phyloP scores from a whole-genome alignment of 495 filamentous ascomycete species.

The Talaromyces stipitatus region DNA sequence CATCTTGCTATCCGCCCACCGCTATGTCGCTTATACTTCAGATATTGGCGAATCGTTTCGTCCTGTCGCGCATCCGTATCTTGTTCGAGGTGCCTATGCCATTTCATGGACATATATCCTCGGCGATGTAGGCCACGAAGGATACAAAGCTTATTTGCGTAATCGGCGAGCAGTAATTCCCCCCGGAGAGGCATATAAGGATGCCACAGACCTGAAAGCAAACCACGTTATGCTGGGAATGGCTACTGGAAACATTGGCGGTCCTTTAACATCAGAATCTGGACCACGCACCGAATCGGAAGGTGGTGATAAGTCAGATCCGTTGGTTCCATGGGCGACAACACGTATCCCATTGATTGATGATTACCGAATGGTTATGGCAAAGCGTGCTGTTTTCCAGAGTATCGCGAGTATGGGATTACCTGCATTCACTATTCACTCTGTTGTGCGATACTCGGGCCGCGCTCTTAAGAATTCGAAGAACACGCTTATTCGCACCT shows the following conservation, averaged over 20 bases:
- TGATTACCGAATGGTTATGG: constrained; percentile 88
- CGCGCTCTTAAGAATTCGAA: constrained; percentile 71
- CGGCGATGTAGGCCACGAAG: constrained; percentile 87
- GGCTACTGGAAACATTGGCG: constrained; percentile 28
- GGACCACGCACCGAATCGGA: constrained; percentile 6
- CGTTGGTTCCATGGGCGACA: constrained; percentile 24
- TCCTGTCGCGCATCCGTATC: constrained; percentile 76
- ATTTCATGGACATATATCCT: constrained; percentile 88
- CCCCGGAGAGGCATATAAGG: constrained; percentile 33
- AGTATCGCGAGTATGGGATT: constrained; percentile 85
- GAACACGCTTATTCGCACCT: constrained; percentile 66
- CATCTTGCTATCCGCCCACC: constrained; percentile 81
- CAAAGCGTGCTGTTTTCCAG: constrained; percentile 84
- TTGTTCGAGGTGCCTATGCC: constrained; percentile 78
- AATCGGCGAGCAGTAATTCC: constrained; percentile 54
- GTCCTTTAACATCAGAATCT: constrained; percentile 12
- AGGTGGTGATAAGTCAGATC: constrained; percentile 8
- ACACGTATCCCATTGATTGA: constrained; percentile 65
- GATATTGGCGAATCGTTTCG: constrained; percentile 97
- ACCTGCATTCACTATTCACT: constrained; percentile 93
- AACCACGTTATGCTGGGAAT: constrained; percentile 29
- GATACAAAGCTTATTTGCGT: constrained; percentile 86
- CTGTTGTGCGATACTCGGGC: constrained; percentile 79
- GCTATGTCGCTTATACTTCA: constrained; percentile 95
- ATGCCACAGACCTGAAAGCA: constrained; percentile 25